Evolutionary conservation across 2,329 filamentous ascomycete genomes (phyloP).

Genomic region (Colletotrichum incanum): DNA sequence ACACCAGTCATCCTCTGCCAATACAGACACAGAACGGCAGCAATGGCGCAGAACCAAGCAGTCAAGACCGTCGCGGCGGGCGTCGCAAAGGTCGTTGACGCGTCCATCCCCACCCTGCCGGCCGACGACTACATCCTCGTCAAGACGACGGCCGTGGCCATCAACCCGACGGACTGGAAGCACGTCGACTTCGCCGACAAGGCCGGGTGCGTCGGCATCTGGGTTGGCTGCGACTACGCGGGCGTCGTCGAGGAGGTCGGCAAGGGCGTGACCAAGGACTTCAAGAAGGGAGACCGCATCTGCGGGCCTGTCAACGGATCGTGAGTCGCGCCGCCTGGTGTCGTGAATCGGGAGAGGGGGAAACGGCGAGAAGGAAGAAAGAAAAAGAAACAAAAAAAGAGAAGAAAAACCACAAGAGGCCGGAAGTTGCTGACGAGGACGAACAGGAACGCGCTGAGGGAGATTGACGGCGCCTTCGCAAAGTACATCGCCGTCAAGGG

Average conservation of each 20-base stretch:
- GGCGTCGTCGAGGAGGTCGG: slow-evolving; percentile 65
- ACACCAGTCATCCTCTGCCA: background rate
- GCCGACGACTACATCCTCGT: slow-evolving; percentile 52
- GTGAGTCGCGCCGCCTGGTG: slow-evolving; percentile 38
- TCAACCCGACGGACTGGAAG: slow-evolving; percentile 58
- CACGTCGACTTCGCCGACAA: slow-evolving; percentile 47
- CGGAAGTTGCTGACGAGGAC: slow-evolving; percentile 8
- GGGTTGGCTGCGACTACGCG: slow-evolving; percentile 63
- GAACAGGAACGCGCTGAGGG: slow-evolving; percentile 44
- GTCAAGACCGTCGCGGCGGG: slow-evolving; percentile 41
- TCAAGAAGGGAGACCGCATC: slow-evolving; percentile 65
- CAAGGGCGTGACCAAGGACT: slow-evolving; percentile 57
- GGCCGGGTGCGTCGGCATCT: slow-evolving; percentile 43
- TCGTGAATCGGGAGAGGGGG: background rate
- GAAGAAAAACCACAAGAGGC: no score
- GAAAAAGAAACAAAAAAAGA: no score
- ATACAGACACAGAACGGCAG: background rate
- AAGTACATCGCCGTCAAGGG: slow-evolving; percentile 58
- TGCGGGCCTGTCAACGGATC: slow-evolving; percentile 57
- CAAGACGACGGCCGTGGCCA: slow-evolving; percentile 53
- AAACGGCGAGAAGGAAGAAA: background rate
- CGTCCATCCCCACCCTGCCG: slow-evolving; percentile 44
- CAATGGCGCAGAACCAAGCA: slow-evolving; percentile 42
- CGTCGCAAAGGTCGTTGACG: slow-evolving; percentile 51
- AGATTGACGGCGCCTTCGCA: slow-evolving; percentile 60